A percentile compares a stretch with the other conserved stretches of the same genome.
These are phyloP conservation scores for Hypoxylon fragiforme DNA, from an alignment of 495 filamentous ascomycete species.

Conservation along the genomic window DNA sequence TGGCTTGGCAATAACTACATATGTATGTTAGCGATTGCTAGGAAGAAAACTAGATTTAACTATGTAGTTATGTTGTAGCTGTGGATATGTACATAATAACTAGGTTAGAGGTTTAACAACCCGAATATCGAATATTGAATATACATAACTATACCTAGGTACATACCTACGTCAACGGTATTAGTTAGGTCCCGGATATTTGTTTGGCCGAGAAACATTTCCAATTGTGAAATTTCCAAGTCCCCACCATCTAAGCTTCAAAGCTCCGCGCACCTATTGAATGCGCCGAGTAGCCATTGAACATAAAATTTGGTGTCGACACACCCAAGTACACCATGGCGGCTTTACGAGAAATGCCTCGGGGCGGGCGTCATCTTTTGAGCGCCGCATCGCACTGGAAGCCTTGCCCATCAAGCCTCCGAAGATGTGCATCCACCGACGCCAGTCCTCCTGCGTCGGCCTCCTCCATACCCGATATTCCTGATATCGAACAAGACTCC, in stretches of 20 bases:
- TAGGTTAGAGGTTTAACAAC: no score
- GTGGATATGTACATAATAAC: no score
- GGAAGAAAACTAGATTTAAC: no score
- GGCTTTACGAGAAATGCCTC: slow-evolving; percentile 33
- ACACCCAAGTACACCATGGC: slow-evolving; percentile 24
- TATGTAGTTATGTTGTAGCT: no score
- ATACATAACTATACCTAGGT: no score
- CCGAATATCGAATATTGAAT: no score
- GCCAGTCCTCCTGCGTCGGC: slow-evolving; percentile 9
- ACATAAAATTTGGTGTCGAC: slow-evolving; percentile 5
- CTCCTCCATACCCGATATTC: slow-evolving; percentile 41
- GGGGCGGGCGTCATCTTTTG: slow-evolving; percentile 31
- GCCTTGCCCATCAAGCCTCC: slow-evolving; percentile 27
- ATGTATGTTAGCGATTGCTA: no score
- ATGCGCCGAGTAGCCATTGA: slow-evolving; percentile 14
- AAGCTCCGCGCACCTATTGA: no score
- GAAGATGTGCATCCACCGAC: slow-evolving; percentile 45
- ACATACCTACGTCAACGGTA: not conserved
- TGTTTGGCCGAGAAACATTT: slow-evolving; percentile 16
- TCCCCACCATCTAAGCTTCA: slow-evolving; percentile 14
- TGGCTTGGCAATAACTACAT: no score
- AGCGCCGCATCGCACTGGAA: slow-evolving; percentile 22
- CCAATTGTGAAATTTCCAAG: no score
- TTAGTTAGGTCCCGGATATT: slow-evolving; percentile 13
- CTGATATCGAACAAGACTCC: slow-evolving; percentile 47